These are phyloP conservation scores for Massariosphaeria phaeospora DNA, from an alignment of 495 filamentous ascomycete species.

Conservation along the genomic window DNA sequence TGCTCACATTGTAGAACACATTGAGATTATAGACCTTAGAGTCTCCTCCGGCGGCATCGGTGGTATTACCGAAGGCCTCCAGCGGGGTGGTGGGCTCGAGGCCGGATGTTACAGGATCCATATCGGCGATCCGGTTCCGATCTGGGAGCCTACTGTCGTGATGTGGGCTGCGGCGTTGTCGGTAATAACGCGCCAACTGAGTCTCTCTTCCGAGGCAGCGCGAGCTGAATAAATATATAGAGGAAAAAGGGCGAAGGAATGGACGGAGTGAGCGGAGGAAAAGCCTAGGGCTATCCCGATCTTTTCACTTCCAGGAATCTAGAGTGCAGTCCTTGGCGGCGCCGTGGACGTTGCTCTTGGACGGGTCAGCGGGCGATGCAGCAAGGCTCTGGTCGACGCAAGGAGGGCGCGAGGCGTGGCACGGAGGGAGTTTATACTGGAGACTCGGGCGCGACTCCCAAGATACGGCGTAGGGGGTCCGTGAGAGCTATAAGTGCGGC, in stretches of 20 bases:
- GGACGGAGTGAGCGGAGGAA: slow-evolving; percentile 26
- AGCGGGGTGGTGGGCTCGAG: slow-evolving; percentile 22
- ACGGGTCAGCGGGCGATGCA: slow-evolving; percentile 4
- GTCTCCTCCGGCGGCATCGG: slow-evolving; percentile 63
- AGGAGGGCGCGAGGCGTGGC: slow-evolving; percentile 5
- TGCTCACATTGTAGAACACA: slow-evolving; percentile 56
- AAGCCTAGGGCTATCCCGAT: slow-evolving; percentile 5
- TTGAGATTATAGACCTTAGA: slow-evolving; percentile 70
- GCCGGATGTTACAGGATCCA: slow-evolving; percentile 8
- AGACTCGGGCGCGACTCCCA: not conserved
- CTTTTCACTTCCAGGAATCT: slow-evolving; percentile 23
- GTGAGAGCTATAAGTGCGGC: slow-evolving; percentile 8
- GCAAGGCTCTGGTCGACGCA: slow-evolving; percentile 4
- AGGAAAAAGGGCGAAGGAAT: slow-evolving; percentile 8
- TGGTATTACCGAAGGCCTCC: slow-evolving; percentile 52
- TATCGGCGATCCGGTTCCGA: slow-evolving; percentile 16
- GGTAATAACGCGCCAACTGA: not conserved
- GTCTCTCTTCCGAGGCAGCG: not conserved
- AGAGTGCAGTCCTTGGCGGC: slow-evolving; percentile 22
- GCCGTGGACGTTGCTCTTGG: slow-evolving; percentile 2
- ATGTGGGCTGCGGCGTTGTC: not conserved
- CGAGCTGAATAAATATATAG: not conserved
- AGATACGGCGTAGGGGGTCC: slow-evolving; percentile 17
- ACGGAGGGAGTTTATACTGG: slow-evolving; percentile 19
- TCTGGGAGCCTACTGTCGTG: not conserved